These are phyloP conservation scores for Citrus hindsii DNA, from an alignment of 345 rosid genomes.

Conservation along the genomic window DNA sequence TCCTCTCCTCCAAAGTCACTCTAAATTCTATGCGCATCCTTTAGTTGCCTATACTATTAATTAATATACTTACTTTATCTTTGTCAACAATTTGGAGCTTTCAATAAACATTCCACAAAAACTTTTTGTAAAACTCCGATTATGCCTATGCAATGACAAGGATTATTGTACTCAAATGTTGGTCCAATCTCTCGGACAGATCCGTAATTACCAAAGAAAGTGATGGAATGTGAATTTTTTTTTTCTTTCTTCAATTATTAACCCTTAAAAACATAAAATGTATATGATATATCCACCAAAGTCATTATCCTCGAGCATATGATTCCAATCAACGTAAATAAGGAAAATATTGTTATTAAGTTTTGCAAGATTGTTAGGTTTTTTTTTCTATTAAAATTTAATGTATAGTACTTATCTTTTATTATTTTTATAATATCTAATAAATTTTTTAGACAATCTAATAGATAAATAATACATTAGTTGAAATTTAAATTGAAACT, in stretches of 20 bases:
- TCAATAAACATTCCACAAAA: too few relatives aligned
- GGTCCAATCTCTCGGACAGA: not conserved
- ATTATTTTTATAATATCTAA: too few relatives aligned
- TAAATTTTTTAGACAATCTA: too few relatives aligned
- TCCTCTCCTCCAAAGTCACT: not conserved
- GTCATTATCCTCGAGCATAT: constrained; percentile 3
- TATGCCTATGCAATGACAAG: too few relatives aligned
- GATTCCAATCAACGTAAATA: constrained; percentile 9
- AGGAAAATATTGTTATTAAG: not conserved
- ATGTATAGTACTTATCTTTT: too few relatives aligned
- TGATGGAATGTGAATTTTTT: not conserved
- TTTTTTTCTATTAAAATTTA: too few relatives aligned
- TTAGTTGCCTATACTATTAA: not conserved
- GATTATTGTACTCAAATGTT: not conserved
- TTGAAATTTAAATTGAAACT: too few relatives aligned
- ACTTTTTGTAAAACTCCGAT: too few relatives aligned
- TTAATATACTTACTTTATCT: not conserved
- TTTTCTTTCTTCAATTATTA: not conserved
- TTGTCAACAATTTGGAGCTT: too few relatives aligned
- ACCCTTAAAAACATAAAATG: not conserved
- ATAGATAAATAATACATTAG: too few relatives aligned
- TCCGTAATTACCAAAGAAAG: not conserved
- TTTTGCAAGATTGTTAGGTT: not conserved
- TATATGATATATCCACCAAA: not conserved
- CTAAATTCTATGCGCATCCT: not conserved